These are phyloP conservation scores for Annulohypoxylon stygium DNA, from an alignment of 495 filamentous ascomycete species.

Conservation along the genomic window DNA sequence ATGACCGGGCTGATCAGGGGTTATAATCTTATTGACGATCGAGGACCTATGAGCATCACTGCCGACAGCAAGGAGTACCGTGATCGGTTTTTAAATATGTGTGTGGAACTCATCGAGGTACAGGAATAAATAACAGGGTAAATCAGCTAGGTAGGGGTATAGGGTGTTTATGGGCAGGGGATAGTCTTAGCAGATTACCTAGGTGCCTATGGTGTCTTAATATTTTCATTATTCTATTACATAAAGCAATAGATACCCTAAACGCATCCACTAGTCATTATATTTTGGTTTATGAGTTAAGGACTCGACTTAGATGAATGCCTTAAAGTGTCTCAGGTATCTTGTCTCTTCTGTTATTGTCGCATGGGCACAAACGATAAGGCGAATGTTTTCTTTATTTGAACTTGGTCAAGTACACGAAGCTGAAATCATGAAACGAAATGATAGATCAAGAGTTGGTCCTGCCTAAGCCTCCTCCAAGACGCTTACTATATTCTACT, in stretches of 20 bases:
- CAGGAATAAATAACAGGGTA: slow-evolving; percentile 39
- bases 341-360: neutral
- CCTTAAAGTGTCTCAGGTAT: neutral
- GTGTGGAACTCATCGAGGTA: slow-evolving; percentile 67
- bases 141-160: too few species aligned
- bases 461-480: too few species aligned
- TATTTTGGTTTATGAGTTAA: neutral
- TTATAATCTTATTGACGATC: slow-evolving; percentile 68
- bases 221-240: neutral
- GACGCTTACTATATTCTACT: too few species aligned
- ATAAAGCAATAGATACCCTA: neutral
- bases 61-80: slow-evolving; percentile 75
- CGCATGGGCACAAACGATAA: neutral
- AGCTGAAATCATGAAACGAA: neutral
- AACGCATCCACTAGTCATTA: neutral
- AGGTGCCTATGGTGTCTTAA: neutral
- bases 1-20: slow-evolving; percentile 72
- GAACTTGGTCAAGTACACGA: neutral
- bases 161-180: neutral
- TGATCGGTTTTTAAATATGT: slow-evolving; percentile 73
- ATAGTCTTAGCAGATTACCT: neutral
- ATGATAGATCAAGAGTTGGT: neutral
- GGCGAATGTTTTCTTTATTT: neutral
- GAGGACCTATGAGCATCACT: slow-evolving; percentile 79
- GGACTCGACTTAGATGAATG: neutral